Conservation (phyloP, 1,284 basidiomycete genomes). For the Macrocystidia cucumis region DNA sequence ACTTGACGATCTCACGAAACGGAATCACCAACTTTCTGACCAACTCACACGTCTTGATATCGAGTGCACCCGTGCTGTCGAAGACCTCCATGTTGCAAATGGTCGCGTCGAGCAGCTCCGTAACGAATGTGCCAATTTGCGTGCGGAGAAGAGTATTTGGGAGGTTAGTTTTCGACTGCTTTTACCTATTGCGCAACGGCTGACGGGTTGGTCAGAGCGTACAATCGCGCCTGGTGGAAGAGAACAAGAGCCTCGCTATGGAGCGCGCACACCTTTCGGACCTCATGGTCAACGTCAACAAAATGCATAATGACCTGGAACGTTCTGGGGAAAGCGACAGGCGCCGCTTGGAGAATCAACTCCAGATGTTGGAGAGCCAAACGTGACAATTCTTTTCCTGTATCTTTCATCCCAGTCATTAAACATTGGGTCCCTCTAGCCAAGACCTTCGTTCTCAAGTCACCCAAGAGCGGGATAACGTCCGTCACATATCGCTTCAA, state of each 20-base stretch:
- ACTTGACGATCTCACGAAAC: constrained; percentile 50
- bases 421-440: no score
- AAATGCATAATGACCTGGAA: constrained; percentile 85
- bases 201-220: constrained; percentile 40
- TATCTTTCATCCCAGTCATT: no score
- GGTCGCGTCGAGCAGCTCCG: constrained; percentile 65
- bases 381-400: no score
- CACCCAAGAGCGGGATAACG: constrained; percentile 73
- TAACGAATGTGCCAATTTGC: constrained; percentile 79
- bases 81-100: constrained; percentile 54
- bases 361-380: constrained; percentile 74
- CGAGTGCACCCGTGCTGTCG: constrained; percentile 53
- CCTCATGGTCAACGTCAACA: constrained; percentile 82
- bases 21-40: constrained; percentile 63
- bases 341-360: constrained; percentile 70
- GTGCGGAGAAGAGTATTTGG: constrained; percentile 90
- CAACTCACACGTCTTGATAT: constrained; percentile 62
- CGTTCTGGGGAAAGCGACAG: constrained; percentile 76
- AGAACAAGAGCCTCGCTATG: constrained; percentile 72
- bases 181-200: constrained; percentile 5
- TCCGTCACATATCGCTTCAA: constrained; percentile 65
- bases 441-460: constrained; percentile 73
- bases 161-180: constrained; percentile 47
- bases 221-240: constrained; percentile 74
- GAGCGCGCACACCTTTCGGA: constrained; percentile 84